phyloP scores from a whole-genome alignment of 768 basidiomycete genomes.

The Xerocomellus dryophilus region DNA sequence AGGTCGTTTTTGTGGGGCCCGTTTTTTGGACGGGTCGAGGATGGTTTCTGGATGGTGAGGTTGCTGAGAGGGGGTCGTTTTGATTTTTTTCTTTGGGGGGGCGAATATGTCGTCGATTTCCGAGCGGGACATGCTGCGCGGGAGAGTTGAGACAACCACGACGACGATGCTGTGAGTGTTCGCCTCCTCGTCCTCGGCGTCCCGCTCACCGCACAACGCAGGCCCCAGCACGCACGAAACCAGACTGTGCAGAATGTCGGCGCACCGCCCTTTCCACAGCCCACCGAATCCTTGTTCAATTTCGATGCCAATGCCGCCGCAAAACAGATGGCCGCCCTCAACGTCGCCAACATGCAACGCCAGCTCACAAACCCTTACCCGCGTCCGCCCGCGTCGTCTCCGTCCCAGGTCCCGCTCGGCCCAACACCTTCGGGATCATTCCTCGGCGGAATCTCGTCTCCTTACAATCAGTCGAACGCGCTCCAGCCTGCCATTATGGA shows the following conservation, averaged over 20 bases:
- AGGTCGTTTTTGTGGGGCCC: constrained; percentile 29
- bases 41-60: constrained; percentile 50
- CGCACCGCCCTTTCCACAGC: constrained; percentile 20
- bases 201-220: constrained; percentile 24
- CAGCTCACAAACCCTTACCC: constrained; percentile 58
- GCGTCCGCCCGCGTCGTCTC: constrained; percentile 38
- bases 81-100: constrained; percentile 42
- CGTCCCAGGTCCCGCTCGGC: constrained; percentile 37
- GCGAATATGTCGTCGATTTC: constrained; percentile 89
- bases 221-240: constrained; percentile 39
- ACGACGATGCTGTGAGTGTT: constrained; percentile 35
- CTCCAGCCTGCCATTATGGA: constrained; percentile 42
- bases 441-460: constrained; percentile 55
- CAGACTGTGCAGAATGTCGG: constrained; percentile 18
- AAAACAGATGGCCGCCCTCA: constrained; percentile 81
- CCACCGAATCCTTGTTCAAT: constrained; percentile 42
- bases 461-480: constrained; percentile 28
- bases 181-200: not conserved
- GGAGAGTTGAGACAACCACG: constrained; percentile 20
- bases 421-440: constrained; percentile 68
- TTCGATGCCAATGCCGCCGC: constrained; percentile 66
- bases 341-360: constrained; percentile 47
- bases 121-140: constrained; percentile 46
- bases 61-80: not conserved
- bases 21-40: constrained; percentile 55